Evolutionary conservation across 495 filamentous ascomycete species (phyloP).

Genomic region (Penicillium mononematosum): DNA sequence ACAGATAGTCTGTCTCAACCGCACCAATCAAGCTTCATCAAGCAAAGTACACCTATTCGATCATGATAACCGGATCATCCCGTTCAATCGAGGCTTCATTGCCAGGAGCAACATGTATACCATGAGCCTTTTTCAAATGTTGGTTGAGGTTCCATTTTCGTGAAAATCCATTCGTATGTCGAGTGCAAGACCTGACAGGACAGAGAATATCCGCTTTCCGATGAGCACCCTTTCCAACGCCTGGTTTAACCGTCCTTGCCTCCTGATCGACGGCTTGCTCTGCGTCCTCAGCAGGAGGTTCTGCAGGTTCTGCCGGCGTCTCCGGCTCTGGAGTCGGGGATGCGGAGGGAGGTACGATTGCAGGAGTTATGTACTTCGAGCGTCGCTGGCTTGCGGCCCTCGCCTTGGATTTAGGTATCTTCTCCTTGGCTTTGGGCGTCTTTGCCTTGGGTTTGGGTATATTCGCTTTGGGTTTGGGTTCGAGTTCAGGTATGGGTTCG

Average conservation of each 20-base stretch:
- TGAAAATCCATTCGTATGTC: conserved; percentile 37
- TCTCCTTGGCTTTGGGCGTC: background rate
- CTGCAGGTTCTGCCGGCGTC: background rate
- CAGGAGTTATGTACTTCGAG: background rate
- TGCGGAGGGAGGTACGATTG: background rate
- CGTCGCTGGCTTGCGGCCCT: background rate
- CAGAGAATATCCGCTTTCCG: conserved; percentile 36
- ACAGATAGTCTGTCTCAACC: too few species aligned
- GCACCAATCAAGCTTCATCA: background rate
- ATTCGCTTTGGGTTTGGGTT: background rate
- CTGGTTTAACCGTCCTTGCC: conserved; percentile 3
- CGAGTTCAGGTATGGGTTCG: background rate
- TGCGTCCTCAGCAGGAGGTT: conserved; percentile 2
- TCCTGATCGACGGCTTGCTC: background rate
- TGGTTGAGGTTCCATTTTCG: conserved; percentile 43
- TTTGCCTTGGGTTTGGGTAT: background rate
- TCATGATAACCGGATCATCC: conserved; percentile 7
- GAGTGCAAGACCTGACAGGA: conserved; percentile 30
- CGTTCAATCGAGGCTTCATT: conserved; percentile 10
- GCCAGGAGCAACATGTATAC: conserved; percentile 15
- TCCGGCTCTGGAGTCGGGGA: conserved; percentile 8
- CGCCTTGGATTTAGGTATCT: background rate
- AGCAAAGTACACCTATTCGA: conserved; percentile 10
- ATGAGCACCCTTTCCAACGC: conserved; percentile 30
- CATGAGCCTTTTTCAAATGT: conserved; percentile 39